Evolutionary conservation across 2,329 filamentous ascomycete species (phyloP).

Genomic region (Thermomyces lanuginosus): DNA sequence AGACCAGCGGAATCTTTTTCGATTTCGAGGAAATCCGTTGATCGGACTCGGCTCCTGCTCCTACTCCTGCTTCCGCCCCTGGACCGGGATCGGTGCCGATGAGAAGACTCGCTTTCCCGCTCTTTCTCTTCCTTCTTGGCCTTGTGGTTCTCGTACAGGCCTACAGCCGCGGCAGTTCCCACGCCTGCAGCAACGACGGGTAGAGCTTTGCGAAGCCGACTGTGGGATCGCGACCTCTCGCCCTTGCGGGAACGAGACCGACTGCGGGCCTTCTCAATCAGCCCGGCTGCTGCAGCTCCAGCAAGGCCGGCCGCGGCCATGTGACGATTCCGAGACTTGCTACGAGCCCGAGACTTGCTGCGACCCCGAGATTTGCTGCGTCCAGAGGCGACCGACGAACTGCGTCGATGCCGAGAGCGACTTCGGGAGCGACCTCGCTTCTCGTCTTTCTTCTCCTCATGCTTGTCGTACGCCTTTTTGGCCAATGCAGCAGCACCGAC

Average conservation of each 20-base stretch:
- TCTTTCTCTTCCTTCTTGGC: constrained; percentile 42
- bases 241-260: constrained; percentile 39
- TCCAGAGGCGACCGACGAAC: constrained; percentile 18
- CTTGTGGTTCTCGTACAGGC: constrained; percentile 47
- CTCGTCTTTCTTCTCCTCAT: constrained; percentile 34
- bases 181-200: constrained; percentile 46
- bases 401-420: constrained; percentile 28
- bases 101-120: constrained; percentile 26
- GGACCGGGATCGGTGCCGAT: constrained; percentile 12
- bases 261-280: constrained; percentile 41
- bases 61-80: no score
- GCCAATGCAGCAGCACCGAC: constrained; percentile 45
- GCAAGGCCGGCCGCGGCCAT: constrained; percentile 47
- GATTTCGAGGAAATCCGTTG: constrained; percentile 24
- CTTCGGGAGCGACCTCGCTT: no score
- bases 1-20: constrained; percentile 32
- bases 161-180: constrained; percentile 44
- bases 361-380: constrained; percentile 31
- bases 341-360: no score
- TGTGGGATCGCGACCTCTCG: constrained; percentile 36
- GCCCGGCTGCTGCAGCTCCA: constrained; percentile 45
- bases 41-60: constrained; percentile 29
- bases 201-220: constrained; percentile 39
- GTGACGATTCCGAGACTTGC: constrained; percentile 35
- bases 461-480: constrained; percentile 35